Base-by-base conservation (phyloP, 176 grass and related monocot species). In the Phyllostachys edulis region DNA sequence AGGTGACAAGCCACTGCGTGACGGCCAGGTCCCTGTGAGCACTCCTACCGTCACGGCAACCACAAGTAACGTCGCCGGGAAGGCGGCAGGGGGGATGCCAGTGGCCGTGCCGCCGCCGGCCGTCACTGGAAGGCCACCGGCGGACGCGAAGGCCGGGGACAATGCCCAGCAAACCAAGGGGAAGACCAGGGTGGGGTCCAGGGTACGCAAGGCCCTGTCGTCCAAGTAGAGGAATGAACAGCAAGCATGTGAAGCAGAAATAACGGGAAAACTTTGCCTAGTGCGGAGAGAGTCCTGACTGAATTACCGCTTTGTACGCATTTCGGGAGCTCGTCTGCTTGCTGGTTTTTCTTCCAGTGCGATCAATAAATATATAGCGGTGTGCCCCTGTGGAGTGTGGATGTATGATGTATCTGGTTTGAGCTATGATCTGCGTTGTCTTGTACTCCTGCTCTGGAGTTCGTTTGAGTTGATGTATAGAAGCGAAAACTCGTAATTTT, bases 171-270 rank as follows among this genome's bases (percentile, higher is more conserved):
- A 82, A 55, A 39, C 13, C 36, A 77, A 82, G 57, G 71, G 20
- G 71, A 86, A 82, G 83, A 55, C n/a, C 64, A 76, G 71, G 63
- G 78, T 77, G 52, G 73, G 88, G 5, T 90, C 57, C 47, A 82
- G 66, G 40, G 84, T 66, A 1, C 66, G 65, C 57, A 86, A 90
- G 73, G 57, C 79, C 16, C 60, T 86, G 37, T 82, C 88, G 15
- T 90, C 88, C 47, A 90, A 86, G 66, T 90, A 86, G 45, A 39
- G 38, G 44, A 0, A 52, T 8, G 18, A 23, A 42, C 29, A 29
- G 29, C 29, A 56, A 42, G 0, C 47, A 15, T 41, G 44, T 0
- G 42, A 67, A 71, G 21, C 13, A 56, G 65, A 70, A 69, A 41
- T 7, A 55, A 5, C 64, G 9, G 4, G 6, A 29, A 50, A 39